Evolutionary conservation across 2,329 filamentous ascomycete genomes (phyloP).

Genomic region (Celoporthe dispersa): DNA sequence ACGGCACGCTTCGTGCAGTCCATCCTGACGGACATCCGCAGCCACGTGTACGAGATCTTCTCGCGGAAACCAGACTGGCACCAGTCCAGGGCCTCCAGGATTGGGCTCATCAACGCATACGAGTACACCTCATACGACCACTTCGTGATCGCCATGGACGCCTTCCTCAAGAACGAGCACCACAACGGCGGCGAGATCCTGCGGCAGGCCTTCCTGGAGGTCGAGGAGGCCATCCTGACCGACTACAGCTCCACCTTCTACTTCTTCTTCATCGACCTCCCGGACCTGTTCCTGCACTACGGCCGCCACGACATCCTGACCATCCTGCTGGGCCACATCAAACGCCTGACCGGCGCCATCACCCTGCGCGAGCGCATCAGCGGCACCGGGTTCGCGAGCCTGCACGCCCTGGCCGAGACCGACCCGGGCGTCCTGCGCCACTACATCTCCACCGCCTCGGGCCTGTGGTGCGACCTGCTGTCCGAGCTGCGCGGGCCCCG

Average conservation of each 20-base stretch:
- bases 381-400: constrained; percentile 28
- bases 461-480: constrained; percentile 30
- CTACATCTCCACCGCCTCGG: constrained; percentile 30
- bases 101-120: constrained; percentile 29
- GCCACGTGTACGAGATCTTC: constrained; percentile 31
- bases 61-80: constrained; percentile 29
- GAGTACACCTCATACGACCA: constrained; percentile 32
- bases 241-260: constrained; percentile 31
- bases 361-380: constrained; percentile 27
- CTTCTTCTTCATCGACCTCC: constrained; percentile 31
- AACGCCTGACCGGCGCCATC: constrained; percentile 27
- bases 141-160: constrained; percentile 30
- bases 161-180: constrained; percentile 30
- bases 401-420: constrained; percentile 28
- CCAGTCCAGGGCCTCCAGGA: constrained; percentile 19
- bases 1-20: constrained; percentile 26
- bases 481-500: constrained; percentile 25
- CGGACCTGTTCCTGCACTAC: constrained; percentile 30
- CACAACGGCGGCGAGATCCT: constrained; percentile 29
- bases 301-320: constrained; percentile 29
- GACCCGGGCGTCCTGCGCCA: constrained; percentile 26
- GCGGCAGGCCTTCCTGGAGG: constrained; percentile 31
- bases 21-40: constrained; percentile 30
- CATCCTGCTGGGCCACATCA: constrained; percentile 31
- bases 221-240: constrained; percentile 30